Percentiles rank a stretch among this genome's conserved stretches.
Conservation (phyloP, 2,329 filamentous ascomycete genomes). For the Hypocrella siamensis region DNA sequence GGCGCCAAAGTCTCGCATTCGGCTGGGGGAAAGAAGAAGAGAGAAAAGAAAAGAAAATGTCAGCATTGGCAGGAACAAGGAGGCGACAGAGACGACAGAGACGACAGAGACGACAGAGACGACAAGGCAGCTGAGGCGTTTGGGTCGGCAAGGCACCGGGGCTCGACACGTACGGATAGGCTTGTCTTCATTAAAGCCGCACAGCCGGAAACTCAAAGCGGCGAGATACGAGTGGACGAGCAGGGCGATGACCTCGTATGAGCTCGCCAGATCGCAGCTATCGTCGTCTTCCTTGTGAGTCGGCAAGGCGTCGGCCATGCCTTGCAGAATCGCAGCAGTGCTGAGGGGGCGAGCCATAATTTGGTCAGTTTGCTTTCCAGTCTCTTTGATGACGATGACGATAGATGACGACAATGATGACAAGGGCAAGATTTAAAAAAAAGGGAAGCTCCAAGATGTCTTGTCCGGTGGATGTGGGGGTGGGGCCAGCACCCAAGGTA, state of each 20-base stretch:
- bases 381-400: background rate
- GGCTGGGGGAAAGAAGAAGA: no score
- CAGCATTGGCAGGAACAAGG: background rate
- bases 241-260: slow-evolving; percentile 72
- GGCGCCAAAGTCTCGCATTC: slow-evolving; percentile 41
- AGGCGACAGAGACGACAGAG: background rate
- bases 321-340: slow-evolving; percentile 27
- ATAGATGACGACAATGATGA: background rate
- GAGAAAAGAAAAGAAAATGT: no score
- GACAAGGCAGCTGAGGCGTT: no score
- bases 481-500: no score
- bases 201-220: slow-evolving; percentile 62
- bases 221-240: slow-evolving; percentile 73
- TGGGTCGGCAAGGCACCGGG: no score
- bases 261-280: slow-evolving; percentile 48
- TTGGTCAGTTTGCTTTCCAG: no score
- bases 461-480: no score
- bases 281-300: slow-evolving; percentile 35
- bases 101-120: background rate
- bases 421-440: no score
- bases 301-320: slow-evolving; percentile 45
- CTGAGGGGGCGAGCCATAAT: slow-evolving; percentile 13
- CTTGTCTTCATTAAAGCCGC: slow-evolving; percentile 75
- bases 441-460: no score
- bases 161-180: slow-evolving; percentile 42